A percentile compares a stretch with the other conserved stretches of the same genome.
These are phyloP conservation scores for Rachicladosporium sp. DNA, from an alignment of 2,329 filamentous ascomycete genomes.

Conservation along the genomic window DNA sequence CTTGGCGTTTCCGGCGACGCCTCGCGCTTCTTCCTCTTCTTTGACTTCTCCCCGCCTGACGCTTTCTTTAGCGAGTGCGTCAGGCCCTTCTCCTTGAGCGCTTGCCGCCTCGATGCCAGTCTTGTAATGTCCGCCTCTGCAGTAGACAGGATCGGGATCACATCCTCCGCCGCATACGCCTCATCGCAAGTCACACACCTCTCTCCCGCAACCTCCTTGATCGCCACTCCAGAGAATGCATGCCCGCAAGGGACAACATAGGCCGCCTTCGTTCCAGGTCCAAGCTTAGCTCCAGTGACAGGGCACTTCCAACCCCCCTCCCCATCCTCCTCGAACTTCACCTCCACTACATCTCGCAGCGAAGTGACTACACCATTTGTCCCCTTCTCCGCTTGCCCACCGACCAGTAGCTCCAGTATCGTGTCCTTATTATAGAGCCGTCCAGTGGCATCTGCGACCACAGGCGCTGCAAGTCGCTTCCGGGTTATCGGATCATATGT, in stretches of 20 bases:
- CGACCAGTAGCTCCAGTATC: slow-evolving; percentile 57
- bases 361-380: slow-evolving; percentile 57
- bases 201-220: slow-evolving; percentile 51
- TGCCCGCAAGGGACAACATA: slow-evolving; percentile 94
- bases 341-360: slow-evolving; percentile 73
- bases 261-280: slow-evolving; percentile 64
- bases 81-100: slow-evolving; percentile 58
- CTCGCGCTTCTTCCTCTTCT: slow-evolving; percentile 51
- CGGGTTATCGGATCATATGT: slow-evolving; percentile 76
- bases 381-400: slow-evolving; percentile 48
- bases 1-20: slow-evolving; percentile 24
- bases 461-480: slow-evolving; percentile 56
- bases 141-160: slow-evolving; percentile 70
- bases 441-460: slow-evolving; percentile 75
- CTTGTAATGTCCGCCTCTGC: slow-evolving; percentile 57
- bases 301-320: slow-evolving; percentile 65
- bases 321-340: slow-evolving; percentile 56
- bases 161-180: slow-evolving; percentile 57
- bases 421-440: slow-evolving; percentile 92
- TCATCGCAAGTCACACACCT: slow-evolving; percentile 57
- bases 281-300: slow-evolving; percentile 74
- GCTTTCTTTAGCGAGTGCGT: slow-evolving; percentile 83
- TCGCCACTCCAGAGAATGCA: slow-evolving; percentile 76
- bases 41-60: slow-evolving; percentile 49
- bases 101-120: slow-evolving; percentile 53